Conservation (phyloP, 192 early-diverging fungal genomes). For the Gamsiella multidivaricata region DNA sequence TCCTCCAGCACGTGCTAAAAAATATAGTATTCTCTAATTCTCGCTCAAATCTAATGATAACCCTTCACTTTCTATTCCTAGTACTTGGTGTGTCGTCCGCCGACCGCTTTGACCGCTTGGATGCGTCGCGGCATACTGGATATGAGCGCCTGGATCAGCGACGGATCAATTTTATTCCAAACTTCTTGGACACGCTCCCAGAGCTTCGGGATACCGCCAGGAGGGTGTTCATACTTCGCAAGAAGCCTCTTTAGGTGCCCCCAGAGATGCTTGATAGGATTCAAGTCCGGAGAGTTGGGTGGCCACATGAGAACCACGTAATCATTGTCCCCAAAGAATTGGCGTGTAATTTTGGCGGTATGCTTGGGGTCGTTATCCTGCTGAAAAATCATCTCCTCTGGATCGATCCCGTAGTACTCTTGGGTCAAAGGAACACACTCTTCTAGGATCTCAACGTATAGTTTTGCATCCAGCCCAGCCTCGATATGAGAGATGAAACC, state of each 20-base stretch:
- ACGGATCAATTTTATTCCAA: background rate
- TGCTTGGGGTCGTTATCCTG: no score
- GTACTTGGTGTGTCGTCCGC: background rate
- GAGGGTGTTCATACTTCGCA: background rate
- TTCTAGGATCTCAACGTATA: slow-evolving; percentile 3
- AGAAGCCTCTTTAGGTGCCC: background rate
- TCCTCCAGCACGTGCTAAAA: no score
- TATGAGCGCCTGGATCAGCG: background rate
- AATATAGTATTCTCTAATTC: no score
- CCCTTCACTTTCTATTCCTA: no score
- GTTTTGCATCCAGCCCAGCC: background rate
- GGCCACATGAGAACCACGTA: no score
- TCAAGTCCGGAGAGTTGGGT: no score
- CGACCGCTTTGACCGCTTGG: background rate
- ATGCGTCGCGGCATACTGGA: background rate
- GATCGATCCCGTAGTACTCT: background rate
- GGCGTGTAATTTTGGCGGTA: background rate
- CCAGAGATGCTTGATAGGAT: background rate
- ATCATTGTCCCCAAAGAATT: background rate
- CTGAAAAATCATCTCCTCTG: background rate
- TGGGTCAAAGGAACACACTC: no score
- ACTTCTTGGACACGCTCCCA: background rate
- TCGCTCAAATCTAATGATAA: no score
- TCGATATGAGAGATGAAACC: background rate
- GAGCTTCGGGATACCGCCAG: background rate